Base-by-base conservation (phyloP, 306 rosid genomes). In the Astragalus glycyphyllos region DNA sequence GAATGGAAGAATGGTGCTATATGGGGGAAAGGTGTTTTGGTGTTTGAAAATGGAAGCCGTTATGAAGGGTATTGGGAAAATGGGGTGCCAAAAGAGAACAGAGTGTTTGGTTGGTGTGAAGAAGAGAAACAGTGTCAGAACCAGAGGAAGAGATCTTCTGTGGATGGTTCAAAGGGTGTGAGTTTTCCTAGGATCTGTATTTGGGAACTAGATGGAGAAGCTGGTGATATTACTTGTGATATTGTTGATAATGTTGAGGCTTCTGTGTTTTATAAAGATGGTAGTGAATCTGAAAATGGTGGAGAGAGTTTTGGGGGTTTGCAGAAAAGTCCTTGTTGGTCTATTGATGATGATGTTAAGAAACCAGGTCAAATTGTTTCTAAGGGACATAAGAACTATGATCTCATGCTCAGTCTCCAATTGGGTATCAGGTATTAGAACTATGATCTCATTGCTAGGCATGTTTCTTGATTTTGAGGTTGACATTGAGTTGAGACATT, bases 141-240 rank as follows among this genome's bases (percentile, higher is more conserved):
- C 37, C 40, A 35, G 2, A 62, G 56, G 55, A 85, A 79, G 71
- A 79, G 82, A 54, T 76, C 71, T 34, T 85, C 89, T 0, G 72
- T 77, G 32, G 86, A 85, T 73, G 86, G 75, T 9, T 70, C 42
- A 4, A 82, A 51, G 84, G 81, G 69, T 57, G 81, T 77, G 59
- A 72, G 70, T 45, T 80, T 85, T 40, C 85, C 86, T 0, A 74
- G 86, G 77, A 82, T 85, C 69, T 85, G 86, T 23, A 85, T 85
- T n/a, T 85, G 87, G 89, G 89, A 85, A 41, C 56, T 85, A 38
- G 89, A 85, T 70, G 86, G 85, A 1, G 89, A 85, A 80, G 89
- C 89, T 29, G 89, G 89, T 6, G 89, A 85, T 64, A 85, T 85
- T 3, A 82, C 86, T 6, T 85, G 89, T 63, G 89, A 85, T 65